Base-by-base conservation (phyloP, 2,329 filamentous ascomycete species). In the Exophiala sp. region DNA sequence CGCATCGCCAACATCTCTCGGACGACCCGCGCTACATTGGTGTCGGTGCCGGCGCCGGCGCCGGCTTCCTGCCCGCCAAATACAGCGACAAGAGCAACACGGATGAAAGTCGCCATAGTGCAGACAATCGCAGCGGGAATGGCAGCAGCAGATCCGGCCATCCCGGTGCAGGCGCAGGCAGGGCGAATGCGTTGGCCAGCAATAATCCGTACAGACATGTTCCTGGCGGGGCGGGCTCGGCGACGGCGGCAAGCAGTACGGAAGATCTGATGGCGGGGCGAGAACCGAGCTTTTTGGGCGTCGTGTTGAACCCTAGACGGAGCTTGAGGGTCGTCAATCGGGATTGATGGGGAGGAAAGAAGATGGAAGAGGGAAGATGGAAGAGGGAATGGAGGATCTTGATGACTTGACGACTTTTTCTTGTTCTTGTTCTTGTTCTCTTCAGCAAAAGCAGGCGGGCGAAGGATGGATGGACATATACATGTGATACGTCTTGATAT, bases 281-380 rank as follows among this genome's bases (percentile, higher is more conserved):
- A 53, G 82, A 87, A 64, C 85, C 85, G 52, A 84, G 77, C 50
- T 88, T 87, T 67, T 81, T 85, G 65, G 84, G 76, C 43, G 81
- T 86, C 22, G 68, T 86, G 60, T 66, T 87, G 66, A 83, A 82
- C 53, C 83, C 83, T 18, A 73, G 82, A 61, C 71, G 83, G 62
- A 86, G 82, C 60, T 68, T 87, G 68, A 72, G 82, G 61, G 82
- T 87, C 29, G 81, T 86, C 18, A 87, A 87, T 64, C 60, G 71
- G 59, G 73, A 76, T 61, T 77, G 62, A 70, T n/a, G 35, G 35
- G 23, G 19, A 13, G 24, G 19, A 9, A 16, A n/a, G n/a, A n/a
- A n/a, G n/a, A n/a, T n/a, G n/a, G n/a, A n/a, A n/a, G n/a, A n/a
- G n/a, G n/a, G n/a, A n/a, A n/a, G n/a, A 3, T 16, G 29, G 29